Evolutionary conservation across 2,329 filamentous ascomycete genomes (phyloP).

Genomic region (Fusarium piperis): DNA sequence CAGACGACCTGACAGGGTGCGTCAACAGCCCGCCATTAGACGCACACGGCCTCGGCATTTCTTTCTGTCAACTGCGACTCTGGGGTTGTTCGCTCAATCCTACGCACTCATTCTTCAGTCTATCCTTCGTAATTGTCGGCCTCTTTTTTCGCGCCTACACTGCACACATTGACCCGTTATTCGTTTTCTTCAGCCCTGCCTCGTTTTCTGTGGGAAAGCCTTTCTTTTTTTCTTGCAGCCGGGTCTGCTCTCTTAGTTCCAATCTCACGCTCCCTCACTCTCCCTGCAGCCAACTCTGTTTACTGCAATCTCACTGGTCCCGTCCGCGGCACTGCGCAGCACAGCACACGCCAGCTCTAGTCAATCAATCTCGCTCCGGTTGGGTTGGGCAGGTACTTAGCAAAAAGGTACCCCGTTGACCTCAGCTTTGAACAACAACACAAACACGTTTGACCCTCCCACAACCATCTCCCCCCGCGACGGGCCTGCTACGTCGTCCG

Average conservation of each 20-base stretch:
- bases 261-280: conserved; percentile 34
- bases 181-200: conserved; percentile 1
- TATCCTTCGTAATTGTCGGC: neutral
- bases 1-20: conserved; percentile 19
- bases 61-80: conserved; percentile 13
- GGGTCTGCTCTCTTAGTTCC: conserved; percentile 39
- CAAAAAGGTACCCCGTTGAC: conserved; percentile 21
- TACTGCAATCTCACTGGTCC: conserved; percentile 36
- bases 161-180: neutral
- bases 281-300: conserved; percentile 33
- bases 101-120: conserved; percentile 18
- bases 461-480: conserved; percentile 32
- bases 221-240: conserved; percentile 37
- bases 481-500: conserved; percentile 41
- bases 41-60: conserved; percentile 30
- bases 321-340: conserved; percentile 12
- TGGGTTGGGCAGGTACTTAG: conserved; percentile 21
- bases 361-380: conserved; percentile 28
- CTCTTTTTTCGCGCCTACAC: neutral
- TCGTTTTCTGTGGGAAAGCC: conserved; percentile 21
- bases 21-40: conserved; percentile 31
- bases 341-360: conserved; percentile 38
- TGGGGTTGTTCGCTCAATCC: conserved; percentile 7
- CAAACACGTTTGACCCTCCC: conserved; percentile 27
- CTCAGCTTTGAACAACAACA: conserved; percentile 30